These are phyloP conservation scores for Russula abietina DNA, from an alignment of 768 basidiomycete genomes.

Conservation along the genomic window DNA sequence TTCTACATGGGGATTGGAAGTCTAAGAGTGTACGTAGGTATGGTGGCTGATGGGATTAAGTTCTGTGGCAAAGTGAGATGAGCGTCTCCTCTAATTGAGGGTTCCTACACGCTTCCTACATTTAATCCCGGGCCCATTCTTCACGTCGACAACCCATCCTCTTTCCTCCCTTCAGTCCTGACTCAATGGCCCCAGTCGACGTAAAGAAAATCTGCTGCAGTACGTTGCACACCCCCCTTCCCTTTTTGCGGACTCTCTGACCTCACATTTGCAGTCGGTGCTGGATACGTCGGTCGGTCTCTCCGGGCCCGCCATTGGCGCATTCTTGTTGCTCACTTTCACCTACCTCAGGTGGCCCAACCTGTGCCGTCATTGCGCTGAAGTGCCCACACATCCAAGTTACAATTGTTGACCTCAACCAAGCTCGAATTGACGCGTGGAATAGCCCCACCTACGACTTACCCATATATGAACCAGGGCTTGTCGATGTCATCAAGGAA, in stretches of 20 bases:
- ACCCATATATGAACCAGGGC: slow-evolving; percentile 97
- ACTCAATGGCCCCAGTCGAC: slow-evolving; percentile 47
- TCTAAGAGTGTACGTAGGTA: neutral
- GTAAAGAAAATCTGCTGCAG: slow-evolving; percentile 87
- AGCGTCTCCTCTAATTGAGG: neutral
- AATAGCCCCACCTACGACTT: slow-evolving; percentile 78
- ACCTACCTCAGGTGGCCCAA: slow-evolving; percentile 71
- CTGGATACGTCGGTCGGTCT: slow-evolving; percentile 84
- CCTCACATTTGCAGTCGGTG: slow-evolving; percentile 52
- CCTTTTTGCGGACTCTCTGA: slow-evolving; percentile 20
- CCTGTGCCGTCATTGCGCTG: slow-evolving; percentile 89
- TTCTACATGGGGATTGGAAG: neutral
- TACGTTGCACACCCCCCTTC: slow-evolving; percentile 40
- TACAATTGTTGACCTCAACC: slow-evolving; percentile 97
- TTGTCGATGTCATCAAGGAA: slow-evolving; percentile 82
- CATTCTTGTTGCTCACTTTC: neutral
- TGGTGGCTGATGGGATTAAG: no score
- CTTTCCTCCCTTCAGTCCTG: slow-evolving; percentile 6
- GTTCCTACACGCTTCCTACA: no score
- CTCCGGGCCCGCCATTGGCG: neutral
- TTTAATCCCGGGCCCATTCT: neutral
- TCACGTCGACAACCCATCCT: slow-evolving; percentile 11
- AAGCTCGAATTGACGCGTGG: slow-evolving; percentile 93
- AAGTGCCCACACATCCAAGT: slow-evolving; percentile 91
- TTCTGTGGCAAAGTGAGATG: no score